Percentiles rank a stretch among this genome's conserved stretches.
phyloP scores from a whole-genome alignment of 306 rosid species.

The Herpetospermum pedunculosum region DNA sequence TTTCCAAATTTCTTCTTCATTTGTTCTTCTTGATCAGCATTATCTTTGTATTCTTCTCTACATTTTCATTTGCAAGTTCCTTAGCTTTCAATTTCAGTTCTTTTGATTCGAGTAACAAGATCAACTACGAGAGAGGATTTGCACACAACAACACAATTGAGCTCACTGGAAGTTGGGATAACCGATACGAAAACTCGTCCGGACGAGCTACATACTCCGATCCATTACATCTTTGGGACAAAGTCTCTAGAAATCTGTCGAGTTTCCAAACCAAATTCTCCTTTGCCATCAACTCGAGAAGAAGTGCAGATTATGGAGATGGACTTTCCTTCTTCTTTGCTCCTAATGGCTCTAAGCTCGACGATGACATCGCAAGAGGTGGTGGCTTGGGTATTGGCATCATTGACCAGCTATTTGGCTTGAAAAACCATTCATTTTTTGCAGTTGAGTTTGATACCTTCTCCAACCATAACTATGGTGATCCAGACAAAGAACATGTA shows the following conservation, averaged over 20 bases:
- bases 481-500: slow-evolving; percentile 21
- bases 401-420: too few species aligned
- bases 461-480: not conserved
- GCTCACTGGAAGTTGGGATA: slow-evolving; percentile 2
- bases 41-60: not conserved
- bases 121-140: not conserved
- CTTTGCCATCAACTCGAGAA: slow-evolving; percentile 17
- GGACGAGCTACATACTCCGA: slow-evolving; percentile 22
- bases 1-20: not conserved
- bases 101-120: not conserved
- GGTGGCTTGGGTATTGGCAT: slow-evolving; percentile 35
- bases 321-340: slow-evolving; percentile 40
- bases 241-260: slow-evolving; percentile 14
- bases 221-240: slow-evolving; percentile 28
- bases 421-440: too few species aligned
- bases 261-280: slow-evolving; percentile 33
- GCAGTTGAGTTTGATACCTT: slow-evolving; percentile 46
- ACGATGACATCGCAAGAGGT: not conserved
- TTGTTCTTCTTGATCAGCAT: not conserved
- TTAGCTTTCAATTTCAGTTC: slow-evolving; percentile 3
- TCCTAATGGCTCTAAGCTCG: slow-evolving; percentile 9
- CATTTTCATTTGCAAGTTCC: not conserved
- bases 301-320: not conserved
- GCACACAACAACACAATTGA: not conserved
- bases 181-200: too few species aligned